Conservation (phyloP, 202 grass and related monocot species). For the Panicum virgatum region DNA sequence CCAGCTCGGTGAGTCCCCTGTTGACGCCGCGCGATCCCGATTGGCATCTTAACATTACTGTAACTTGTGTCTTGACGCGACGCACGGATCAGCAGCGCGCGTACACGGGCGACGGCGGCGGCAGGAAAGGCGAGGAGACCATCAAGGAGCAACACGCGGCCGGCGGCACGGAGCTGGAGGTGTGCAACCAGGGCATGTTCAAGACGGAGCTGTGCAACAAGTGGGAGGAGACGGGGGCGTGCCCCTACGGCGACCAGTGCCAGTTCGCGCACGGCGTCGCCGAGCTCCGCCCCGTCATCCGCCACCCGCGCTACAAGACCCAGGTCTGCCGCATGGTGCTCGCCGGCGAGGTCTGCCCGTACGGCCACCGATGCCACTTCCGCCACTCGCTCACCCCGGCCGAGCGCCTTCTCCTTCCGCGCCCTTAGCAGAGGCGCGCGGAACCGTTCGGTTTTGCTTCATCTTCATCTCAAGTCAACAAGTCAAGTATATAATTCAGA, state of each 20-base stretch:
- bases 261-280: conserved; percentile 97
- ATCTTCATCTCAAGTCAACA: background rate
- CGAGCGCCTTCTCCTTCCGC: conserved; percentile 58
- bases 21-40: background rate
- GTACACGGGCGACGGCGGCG: conserved; percentile 17
- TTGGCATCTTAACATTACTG: conserved; percentile 13
- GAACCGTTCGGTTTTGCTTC: conserved; percentile 3
- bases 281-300: conserved; percentile 89
- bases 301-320: conserved; percentile 92
- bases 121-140: conserved; percentile 32
- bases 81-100: conserved; percentile 42
- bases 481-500: background rate
- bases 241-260: conserved; percentile 86
- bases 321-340: conserved; percentile 65
- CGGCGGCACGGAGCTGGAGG: conserved; percentile 62
- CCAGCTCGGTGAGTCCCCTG: conserved; percentile 33
- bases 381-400: conserved; percentile 67
- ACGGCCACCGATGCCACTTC: conserved; percentile 89
- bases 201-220: conserved; percentile 99
- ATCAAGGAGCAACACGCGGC: conserved; percentile 20
- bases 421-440: conserved; percentile 18
- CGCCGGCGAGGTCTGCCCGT: conserved; percentile 59
- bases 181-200: conserved; percentile 97
- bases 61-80: too few species aligned
- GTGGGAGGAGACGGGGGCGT: conserved; percentile 90